Conservation (phyloP, 78 protist species). For the Dictyostelium brefeldianum region DNA sequence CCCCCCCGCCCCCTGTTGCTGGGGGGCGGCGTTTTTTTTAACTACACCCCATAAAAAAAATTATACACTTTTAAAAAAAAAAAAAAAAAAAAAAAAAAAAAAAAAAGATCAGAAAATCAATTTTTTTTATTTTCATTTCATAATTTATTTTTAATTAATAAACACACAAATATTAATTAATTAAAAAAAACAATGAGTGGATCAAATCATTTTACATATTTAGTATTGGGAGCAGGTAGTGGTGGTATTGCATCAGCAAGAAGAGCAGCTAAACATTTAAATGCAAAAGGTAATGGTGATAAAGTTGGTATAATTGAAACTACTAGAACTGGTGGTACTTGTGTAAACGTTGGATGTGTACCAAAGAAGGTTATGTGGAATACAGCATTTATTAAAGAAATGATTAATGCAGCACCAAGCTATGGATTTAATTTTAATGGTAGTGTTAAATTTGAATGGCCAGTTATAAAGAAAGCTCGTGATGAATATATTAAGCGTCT, state of each 20-base stretch:
- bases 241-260: constrained; percentile 91
- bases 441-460: constrained; percentile 64
- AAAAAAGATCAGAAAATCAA: too few species aligned
- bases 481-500: constrained; percentile 90
- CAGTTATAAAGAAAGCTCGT: constrained; percentile 61
- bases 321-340: constrained; percentile 91
- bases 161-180: too few species aligned
- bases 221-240: constrained; percentile 87
- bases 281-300: constrained; percentile 50
- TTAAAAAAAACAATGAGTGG: not conserved
- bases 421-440: constrained; percentile 84
- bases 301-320: constrained; percentile 68
- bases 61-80: too few species aligned
- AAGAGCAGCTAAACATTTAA: constrained; percentile 86
- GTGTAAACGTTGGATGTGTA: constrained; percentile 98
- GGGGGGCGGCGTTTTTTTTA: too few species aligned
- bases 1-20: too few species aligned
- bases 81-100: not conserved
- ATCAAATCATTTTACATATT: constrained; percentile 68
- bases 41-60: too few species aligned
- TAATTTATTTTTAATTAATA: not conserved
- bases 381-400: constrained; percentile 75
- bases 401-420: constrained; percentile 59
- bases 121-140: too few species aligned
- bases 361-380: constrained; percentile 96